phyloP scores from a whole-genome alignment of 805 yeast species.

The Zygosaccharomyces kombuchaensis region DNA sequence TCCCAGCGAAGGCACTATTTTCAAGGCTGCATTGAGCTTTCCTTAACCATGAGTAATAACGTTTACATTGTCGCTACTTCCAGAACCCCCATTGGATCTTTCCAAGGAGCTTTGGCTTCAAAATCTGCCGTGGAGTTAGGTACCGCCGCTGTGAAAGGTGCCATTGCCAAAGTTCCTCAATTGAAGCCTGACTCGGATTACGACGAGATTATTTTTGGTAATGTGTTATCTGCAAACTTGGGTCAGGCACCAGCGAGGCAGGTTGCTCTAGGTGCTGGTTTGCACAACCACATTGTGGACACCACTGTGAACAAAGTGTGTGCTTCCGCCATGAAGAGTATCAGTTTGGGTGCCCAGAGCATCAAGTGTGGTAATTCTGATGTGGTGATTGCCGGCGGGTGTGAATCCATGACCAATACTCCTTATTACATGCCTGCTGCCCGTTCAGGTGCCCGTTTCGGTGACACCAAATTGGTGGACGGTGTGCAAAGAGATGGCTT shows the following conservation, averaged over 20 bases:
- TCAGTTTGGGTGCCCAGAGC: slow-evolving; percentile 85
- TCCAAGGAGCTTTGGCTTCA: slow-evolving; percentile 78
- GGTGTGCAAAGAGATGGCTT: slow-evolving; percentile 92
- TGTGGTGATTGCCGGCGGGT: slow-evolving; percentile 94
- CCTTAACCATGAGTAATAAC: slow-evolving; percentile 33
- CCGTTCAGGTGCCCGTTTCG: slow-evolving; percentile 86
- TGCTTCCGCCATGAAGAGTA: slow-evolving; percentile 92
- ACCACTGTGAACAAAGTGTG: slow-evolving; percentile 95
- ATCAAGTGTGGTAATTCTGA: slow-evolving; percentile 87
- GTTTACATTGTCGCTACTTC: slow-evolving; percentile 90
- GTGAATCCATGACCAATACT: slow-evolving; percentile 94
- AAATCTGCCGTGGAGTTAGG: slow-evolving; percentile 83
- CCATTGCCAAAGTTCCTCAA: slow-evolving; percentile 76
- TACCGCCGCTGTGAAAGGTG: slow-evolving; percentile 86
- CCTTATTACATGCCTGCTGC: slow-evolving; percentile 89
- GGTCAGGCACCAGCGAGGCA: slow-evolving; percentile 99
- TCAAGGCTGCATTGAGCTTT: not conserved
- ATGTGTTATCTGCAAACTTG: slow-evolving; percentile 85
- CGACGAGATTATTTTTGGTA: slow-evolving; percentile 90
- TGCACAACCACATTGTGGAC: slow-evolving; percentile 74
- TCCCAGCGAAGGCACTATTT: not conserved
- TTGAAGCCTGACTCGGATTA: slow-evolving; percentile 64
- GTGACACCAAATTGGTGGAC: slow-evolving; percentile 74
- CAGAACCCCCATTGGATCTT: slow-evolving; percentile 95
- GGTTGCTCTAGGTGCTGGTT: slow-evolving; percentile 88